Evolutionary conservation across 805 yeast species (phyloP).

Genomic region (Metschnikowia borealis): DNA sequence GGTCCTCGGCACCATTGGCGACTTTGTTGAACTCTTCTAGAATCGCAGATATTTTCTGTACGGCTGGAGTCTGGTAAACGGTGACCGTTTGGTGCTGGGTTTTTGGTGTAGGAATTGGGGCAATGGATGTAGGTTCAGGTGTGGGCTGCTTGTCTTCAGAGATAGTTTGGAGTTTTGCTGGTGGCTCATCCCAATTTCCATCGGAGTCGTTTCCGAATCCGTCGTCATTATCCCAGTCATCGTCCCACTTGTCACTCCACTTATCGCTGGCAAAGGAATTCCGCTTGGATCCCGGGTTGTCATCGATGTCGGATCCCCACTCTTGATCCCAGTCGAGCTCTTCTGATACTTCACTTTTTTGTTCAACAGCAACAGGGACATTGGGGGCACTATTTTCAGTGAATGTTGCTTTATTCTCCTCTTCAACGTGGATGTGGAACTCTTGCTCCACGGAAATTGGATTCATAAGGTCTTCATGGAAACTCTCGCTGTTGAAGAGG

Average conservation of each 20-base stretch:
- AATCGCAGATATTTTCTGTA: slow-evolving; percentile 20
- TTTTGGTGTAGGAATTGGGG: not conserved
- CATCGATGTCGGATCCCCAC: slow-evolving; percentile 18
- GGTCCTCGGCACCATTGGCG: slow-evolving; percentile 18
- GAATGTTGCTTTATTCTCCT: not conserved
- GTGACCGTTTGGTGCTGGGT: not conserved
- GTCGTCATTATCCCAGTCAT: slow-evolving; percentile 16
- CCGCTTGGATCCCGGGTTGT: slow-evolving; percentile 3
- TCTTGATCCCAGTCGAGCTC: slow-evolving; percentile 15
- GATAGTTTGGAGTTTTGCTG: not conserved
- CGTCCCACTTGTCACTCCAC: slow-evolving; percentile 13
- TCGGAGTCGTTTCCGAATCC: not conserved
- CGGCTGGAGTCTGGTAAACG: slow-evolving; percentile 13
- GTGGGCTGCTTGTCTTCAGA: not conserved
- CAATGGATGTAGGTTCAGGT: not conserved
- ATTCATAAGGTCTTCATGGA: slow-evolving; percentile 8
- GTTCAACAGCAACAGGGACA: not conserved
- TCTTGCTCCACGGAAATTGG: slow-evolving; percentile 11
- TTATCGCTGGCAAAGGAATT: slow-evolving; percentile 9
- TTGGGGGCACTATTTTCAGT: not conserved
- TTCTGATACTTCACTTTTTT: slow-evolving; percentile 4
- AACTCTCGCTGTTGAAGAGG: slow-evolving; percentile 13
- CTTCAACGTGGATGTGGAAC: slow-evolving; percentile 14
- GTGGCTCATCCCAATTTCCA: not conserved
- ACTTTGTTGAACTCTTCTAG: slow-evolving; percentile 22